Conservation (phyloP, 805 yeast species). For the Yarrowia hollandica region DNA sequence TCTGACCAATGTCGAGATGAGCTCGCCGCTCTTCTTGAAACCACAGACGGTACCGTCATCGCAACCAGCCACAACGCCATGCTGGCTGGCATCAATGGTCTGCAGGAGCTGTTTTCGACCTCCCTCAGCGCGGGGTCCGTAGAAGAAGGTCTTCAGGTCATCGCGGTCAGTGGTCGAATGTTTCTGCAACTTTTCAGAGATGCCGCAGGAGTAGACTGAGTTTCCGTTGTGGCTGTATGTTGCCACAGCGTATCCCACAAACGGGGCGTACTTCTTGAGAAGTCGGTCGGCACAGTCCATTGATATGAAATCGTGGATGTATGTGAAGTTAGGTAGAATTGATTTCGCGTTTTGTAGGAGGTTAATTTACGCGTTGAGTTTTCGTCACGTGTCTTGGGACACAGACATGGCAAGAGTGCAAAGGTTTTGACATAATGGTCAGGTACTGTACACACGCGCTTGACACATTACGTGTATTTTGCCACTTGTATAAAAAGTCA, state of each 20-base stretch:
- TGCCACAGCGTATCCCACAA: conserved; percentile 14
- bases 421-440: neutral
- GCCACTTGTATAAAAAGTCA: too few species aligned
- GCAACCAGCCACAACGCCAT: neutral
- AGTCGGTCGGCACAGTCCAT: conserved; percentile 16
- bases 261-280: conserved; percentile 20
- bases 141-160: neutral
- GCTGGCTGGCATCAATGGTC: neutral
- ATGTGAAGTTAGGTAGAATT: neutral
- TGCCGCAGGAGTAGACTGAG: conserved; percentile 7
- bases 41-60: conserved; percentile 6
- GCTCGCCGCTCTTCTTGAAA: neutral
- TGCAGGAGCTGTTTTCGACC: neutral
- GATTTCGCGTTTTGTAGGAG: conserved; percentile 11
- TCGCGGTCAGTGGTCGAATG: neutral
- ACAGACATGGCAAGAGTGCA: too few species aligned
- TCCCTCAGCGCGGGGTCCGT: conserved; percentile 1
- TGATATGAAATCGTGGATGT: neutral
- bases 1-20: neutral
- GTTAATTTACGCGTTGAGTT: conserved; percentile 15
- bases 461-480: too few species aligned
- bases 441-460: too few species aligned
- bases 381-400: conserved; percentile 7
- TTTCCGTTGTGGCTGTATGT: conserved; percentile 5
- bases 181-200: conserved; percentile 10